Evolutionary conservation across 1,139 yeast genomes (phyloP), one percentile per base, ranked within the genome.

Genomic region (Candida mesenterica): DNA sequence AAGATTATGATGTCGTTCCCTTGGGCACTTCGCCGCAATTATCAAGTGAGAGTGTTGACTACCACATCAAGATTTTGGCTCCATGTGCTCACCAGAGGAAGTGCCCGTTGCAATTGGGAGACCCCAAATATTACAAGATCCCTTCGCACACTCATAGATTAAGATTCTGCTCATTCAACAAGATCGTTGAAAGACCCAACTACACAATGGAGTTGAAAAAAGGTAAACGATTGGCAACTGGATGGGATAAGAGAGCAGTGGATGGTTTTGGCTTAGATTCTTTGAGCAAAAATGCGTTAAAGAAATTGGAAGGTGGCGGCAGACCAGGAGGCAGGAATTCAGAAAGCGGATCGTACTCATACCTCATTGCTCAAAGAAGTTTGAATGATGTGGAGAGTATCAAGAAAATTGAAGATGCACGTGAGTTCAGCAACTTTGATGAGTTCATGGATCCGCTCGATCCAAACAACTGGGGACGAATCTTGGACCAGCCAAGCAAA

Each of bases 81-180:
- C 98, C 98, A 3, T 92, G 97, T 54, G 63, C 95, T 0, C 97
- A 92, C 56, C 97, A 89, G 50, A 77, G 82, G 19, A 75, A 69
- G 47, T 90, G 97, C 52, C 97, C 98, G 0, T 63, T 92, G 37
- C 97, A 89, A 55, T 71, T 79, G 22, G 81, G 82, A 10, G 84
- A 82, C 41, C 88, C 90, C 5, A 78, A 78, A 29, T 79, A 72
- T 46, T 83, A 82, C 50, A 69, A 71, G 34, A 72, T 74, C 29
- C 77, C 81, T n/a, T 70, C 75, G 33, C 72, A 76, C 40, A 88
- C 79, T 38, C 80, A 71, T 44, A 67, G 78, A 39, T 62, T 84
- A 34, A 71, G 69, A 34, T 88, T 90, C 70, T 89, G 97, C 53
- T 78, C 85, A 34, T 90, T 82, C 57, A 77, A 75, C 34, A 83